A percentile compares a stretch with the other conserved stretches of the same genome.
Evolutionary conservation across 768 basidiomycete genomes (phyloP).

Genomic region (Pleurotus pulmonarius): DNA sequence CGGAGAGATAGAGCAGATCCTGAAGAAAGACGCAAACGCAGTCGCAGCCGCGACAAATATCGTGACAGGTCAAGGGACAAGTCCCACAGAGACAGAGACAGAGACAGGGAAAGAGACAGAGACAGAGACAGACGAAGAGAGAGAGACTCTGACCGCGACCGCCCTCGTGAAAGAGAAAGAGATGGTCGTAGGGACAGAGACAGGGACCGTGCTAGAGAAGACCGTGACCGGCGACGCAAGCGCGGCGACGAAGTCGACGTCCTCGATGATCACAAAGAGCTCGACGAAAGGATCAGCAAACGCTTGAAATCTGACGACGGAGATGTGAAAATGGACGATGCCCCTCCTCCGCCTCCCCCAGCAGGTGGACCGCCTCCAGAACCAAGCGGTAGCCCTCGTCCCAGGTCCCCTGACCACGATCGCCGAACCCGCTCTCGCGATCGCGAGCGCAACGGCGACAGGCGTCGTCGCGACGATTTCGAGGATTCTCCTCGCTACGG

Average conservation of each 20-base stretch:
- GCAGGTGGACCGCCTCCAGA: conserved; percentile 17
- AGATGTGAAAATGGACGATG: conserved; percentile 33
- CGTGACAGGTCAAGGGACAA: conserved; percentile 43
- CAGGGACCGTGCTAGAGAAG: conserved; percentile 41
- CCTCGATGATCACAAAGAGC: conserved; percentile 34
- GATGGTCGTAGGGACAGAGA: conserved; percentile 57
- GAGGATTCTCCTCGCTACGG: conserved; percentile 50
- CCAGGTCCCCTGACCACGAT: conserved; percentile 21
- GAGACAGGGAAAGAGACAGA: conserved; percentile 45
- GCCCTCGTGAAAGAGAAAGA: conserved; percentile 41
- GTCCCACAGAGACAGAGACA: conserved; percentile 43
- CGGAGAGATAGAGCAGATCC: conserved; percentile 50
- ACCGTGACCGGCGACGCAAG: conserved; percentile 60
- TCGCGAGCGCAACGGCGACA: conserved; percentile 43
- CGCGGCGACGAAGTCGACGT: conserved; percentile 62
- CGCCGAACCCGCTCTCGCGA: conserved; percentile 53
- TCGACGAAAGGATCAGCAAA: conserved; percentile 55
- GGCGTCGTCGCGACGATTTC: conserved; percentile 55
- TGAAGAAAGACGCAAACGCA: conserved; percentile 59
- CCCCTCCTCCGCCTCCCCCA: conserved; percentile 29
- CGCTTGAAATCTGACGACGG: conserved; percentile 60
- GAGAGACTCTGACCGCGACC: conserved; percentile 43
- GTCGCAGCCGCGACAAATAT: conserved; percentile 53
- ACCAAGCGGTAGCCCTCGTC: conserved; percentile 45
- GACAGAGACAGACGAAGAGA: conserved; percentile 50